Base-by-base conservation (phyloP, 2,329 filamentous ascomycete genomes). In the Blastomyces parvus region DNA sequence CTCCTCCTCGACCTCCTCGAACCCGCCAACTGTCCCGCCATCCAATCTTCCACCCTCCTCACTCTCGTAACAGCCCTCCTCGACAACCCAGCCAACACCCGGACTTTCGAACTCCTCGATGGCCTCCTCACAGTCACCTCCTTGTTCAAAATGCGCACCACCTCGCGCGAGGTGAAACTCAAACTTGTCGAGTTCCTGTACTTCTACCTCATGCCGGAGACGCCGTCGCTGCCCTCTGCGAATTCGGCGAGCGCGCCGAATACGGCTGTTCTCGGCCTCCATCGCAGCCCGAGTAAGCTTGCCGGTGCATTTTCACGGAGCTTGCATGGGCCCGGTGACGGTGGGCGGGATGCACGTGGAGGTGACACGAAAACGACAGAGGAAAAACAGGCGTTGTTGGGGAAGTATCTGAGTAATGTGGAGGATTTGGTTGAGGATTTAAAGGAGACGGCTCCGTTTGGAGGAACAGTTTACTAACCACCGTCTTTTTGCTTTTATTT, bases 181-280 rank as follows among this genome's bases (percentile, higher is more conserved):
- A 94, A 96, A 76, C 85, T 96, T n/a, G 88, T 97, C 69, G 94
- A 97, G 76, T 97, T 97, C 73, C 80, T 99, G 60, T 97, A 97
- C 81, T 97, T 97, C 77, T 99, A 97, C 76, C 87, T 99, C 69
- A 96, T 97, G 88, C 92, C 93, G 60, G 94, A 99, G 78, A 85
- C 84, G 0, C 86, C 80, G 1, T 46, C 56, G 30, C n/a, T 69
- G 50, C 64, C 70, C 13, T 27, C 68, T 64, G 44, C 55, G 30
- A 61, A 56, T 40, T 33, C 58, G 14, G 70, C 71, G 14, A 75
- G 73, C 27, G 72, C 74, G 1, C 72, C 76, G 0, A 78, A 76
- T 64, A 75, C 76, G 1, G 77, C 74, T 5, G 70, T 75, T 4
- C 67, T 71, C 11, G 80, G 86, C 71, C 76, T 86, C 65, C 85